Evolutionary conservation across 345 rosid species (phyloP).

Genomic region (Dimocarpus longan): DNA sequence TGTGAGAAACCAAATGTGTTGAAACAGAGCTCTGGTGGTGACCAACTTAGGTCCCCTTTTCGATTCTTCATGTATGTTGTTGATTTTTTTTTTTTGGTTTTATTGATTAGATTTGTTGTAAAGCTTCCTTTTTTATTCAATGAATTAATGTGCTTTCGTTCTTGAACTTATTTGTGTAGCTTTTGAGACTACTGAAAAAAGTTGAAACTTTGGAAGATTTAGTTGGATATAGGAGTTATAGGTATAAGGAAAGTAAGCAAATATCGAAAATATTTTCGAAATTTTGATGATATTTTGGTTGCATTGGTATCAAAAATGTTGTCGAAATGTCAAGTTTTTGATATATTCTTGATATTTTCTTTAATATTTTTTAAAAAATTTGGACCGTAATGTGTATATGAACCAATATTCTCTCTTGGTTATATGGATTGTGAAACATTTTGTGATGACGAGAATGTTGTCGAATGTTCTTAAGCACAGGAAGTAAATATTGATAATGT

Average conservation of each 20-base stretch:
- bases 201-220: neutral
- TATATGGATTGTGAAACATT: too few species aligned
- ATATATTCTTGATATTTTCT: too few species aligned
- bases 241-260: too few species aligned
- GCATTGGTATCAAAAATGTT: neutral
- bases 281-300: neutral
- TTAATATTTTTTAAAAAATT: too few species aligned
- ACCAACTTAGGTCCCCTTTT: conserved; percentile 78
- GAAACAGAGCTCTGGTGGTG: conserved; percentile 27
- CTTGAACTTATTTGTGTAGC: neutral
- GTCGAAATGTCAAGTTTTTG: neutral
- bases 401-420: too few species aligned
- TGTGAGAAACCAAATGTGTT: conserved; percentile 26
- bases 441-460: too few species aligned
- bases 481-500: too few species aligned
- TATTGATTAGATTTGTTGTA: neutral
- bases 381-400: too few species aligned
- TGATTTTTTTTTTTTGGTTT: neutral
- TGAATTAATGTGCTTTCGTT: neutral
- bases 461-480: too few species aligned
- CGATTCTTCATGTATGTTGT: conserved; percentile 63
- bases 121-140: neutral
- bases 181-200: neutral
- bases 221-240: neutral
- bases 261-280: too few species aligned